phyloP scores from a whole-genome alignment of 352 stramenopile species.

The Globisporangium splendens region DNA sequence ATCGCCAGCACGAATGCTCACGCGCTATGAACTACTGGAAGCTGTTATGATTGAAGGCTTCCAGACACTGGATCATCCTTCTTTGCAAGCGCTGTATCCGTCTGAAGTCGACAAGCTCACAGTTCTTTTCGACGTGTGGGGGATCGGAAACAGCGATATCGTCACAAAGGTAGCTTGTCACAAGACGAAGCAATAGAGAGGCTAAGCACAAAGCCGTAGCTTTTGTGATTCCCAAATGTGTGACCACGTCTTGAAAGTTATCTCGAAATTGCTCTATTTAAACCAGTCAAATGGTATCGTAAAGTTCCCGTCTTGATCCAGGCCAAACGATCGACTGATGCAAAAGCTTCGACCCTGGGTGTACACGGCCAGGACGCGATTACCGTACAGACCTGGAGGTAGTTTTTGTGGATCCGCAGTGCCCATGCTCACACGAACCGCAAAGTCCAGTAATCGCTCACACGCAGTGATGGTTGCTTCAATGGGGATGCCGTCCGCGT shows the following conservation, averaged over 20 bases:
- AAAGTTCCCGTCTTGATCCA: conserved; percentile 42
- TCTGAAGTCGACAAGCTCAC: conserved; percentile 6
- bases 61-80: conserved; percentile 16
- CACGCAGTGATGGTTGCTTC: conserved; percentile 27
- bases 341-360: conserved; percentile 25
- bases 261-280: conserved; percentile 5
- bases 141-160: conserved; percentile 18
- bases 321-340: conserved; percentile 31
- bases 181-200: no score
- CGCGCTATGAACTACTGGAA: conserved; percentile 9
- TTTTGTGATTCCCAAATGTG: not conserved
- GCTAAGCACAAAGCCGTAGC: no score
- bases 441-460: conserved; percentile 29
- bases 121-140: conserved; percentile 26
- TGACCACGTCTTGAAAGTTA: no score
- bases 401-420: conserved; percentile 7
- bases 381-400: conserved; percentile 16
- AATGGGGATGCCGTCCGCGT: conserved; percentile 29
- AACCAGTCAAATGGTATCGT: conserved; percentile 38
- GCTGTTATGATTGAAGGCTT: conserved; percentile 12
- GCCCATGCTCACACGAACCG: conserved; percentile 19
- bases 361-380: conserved; percentile 12
- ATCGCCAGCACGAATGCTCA: not conserved
- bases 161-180: not conserved
- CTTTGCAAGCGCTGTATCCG: conserved; percentile 21